Evolutionary conservation across 306 rosid genomes (phyloP).

Genomic region (Glycine latifolia): DNA sequence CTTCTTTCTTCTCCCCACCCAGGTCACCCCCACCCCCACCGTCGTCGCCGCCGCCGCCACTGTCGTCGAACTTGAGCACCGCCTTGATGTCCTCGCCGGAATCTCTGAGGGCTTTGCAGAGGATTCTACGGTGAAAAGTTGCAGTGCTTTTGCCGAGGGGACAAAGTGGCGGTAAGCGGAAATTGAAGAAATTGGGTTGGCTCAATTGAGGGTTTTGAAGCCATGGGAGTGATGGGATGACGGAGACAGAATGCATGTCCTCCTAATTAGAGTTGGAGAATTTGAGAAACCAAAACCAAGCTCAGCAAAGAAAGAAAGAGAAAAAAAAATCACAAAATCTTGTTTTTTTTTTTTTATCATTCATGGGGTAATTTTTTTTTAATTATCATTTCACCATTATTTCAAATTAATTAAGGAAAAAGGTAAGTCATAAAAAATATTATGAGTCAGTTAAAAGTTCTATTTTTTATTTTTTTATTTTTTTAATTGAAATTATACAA

Average conservation of each 20-base stretch:
- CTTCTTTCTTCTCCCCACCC: conserved; percentile 60
- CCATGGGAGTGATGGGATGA: conserved; percentile 46
- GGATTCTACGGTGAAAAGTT: conserved; percentile 43
- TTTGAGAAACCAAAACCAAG: neutral
- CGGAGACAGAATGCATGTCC: conserved; percentile 67
- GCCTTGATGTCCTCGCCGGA: conserved; percentile 59
- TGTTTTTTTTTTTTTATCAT: neutral
- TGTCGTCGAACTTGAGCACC: conserved; percentile 48
- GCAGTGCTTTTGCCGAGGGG: conserved; percentile 1
- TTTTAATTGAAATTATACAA: no score
- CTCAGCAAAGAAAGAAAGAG: no score
- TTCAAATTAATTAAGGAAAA: no score
- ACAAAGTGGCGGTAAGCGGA: neutral
- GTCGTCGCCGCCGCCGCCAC: conserved; percentile 56
- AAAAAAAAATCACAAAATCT: neutral
- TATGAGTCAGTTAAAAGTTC: no score
- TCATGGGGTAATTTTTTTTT: no score
- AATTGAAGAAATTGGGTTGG: conserved; percentile 45
- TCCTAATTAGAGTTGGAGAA: neutral
- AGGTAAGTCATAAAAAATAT: no score
- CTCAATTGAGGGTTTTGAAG: conserved; percentile 51
- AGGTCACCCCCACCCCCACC: conserved; percentile 41
- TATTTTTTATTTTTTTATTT: no score
- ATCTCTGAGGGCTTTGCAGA: conserved; percentile 58
- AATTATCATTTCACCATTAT: no score